Evolutionary conservation across 306 rosid species (phyloP).

Genomic region (Gastrolobium bilobum): DNA sequence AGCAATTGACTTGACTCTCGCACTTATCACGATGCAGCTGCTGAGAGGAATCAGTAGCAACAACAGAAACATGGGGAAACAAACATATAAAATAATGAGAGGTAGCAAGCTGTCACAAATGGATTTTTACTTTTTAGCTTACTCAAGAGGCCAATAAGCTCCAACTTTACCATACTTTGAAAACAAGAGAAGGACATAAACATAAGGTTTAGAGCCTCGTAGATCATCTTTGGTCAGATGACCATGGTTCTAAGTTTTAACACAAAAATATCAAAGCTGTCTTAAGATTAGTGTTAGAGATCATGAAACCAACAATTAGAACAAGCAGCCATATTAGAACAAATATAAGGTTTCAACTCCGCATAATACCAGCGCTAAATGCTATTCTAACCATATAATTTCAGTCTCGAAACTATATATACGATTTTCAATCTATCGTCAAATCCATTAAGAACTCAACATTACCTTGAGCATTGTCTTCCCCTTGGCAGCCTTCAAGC

Average conservation of each 20-base stretch:
- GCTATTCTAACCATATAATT: conserved; percentile 23
- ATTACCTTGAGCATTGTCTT: conserved; percentile 63
- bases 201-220: conserved; percentile 33
- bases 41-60: conserved; percentile 13
- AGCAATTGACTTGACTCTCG: conserved; percentile 21
- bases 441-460: conserved; percentile 26
- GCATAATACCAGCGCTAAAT: background rate
- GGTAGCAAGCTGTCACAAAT: conserved; percentile 33
- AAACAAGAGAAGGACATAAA: conserved; percentile 38
- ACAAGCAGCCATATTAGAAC: conserved; percentile 36
- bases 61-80: conserved; percentile 37
- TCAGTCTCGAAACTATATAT: background rate
- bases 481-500: conserved; percentile 54
- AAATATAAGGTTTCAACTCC: conserved; percentile 38
- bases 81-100: conserved; percentile 14
- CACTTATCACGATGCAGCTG: conserved; percentile 27
- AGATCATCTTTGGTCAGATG: conserved; percentile 45
- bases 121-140: conserved; percentile 13
- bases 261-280: conserved; percentile 31
- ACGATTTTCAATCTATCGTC: conserved; percentile 30
- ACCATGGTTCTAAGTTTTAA: conserved; percentile 26
- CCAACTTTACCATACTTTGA: conserved; percentile 40
- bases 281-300: no score
- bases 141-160: conserved; percentile 29
- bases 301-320: no score